Base-by-base conservation (phyloP, 2,329 filamentous ascomycete species). In the Cladosporium sp. region DNA sequence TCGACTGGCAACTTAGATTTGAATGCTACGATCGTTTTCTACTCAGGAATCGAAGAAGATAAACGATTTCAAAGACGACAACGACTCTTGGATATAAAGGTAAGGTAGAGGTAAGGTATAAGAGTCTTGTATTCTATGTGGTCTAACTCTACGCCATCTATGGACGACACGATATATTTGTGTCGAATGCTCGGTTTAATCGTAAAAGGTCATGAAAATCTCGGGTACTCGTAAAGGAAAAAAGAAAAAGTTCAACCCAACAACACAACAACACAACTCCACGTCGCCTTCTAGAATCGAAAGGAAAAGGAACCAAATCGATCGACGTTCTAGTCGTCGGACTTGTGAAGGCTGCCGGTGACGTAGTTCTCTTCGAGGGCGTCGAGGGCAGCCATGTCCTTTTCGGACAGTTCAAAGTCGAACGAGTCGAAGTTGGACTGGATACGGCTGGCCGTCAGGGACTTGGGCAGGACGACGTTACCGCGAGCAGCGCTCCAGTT, bases 391-490 rank as follows among this genome's bases (percentile, higher is more conserved):
- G 45, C 45, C 45, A 48, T 48, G 12, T 48, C 45, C 27, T 41
- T 17, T 18, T 34, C 37, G 17, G 37, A 48, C 22, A 48, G 37
- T 12, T 84, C 80, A 39, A 87, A 77, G 61, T 83, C 77, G 61
- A 87, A 76, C 49, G 88, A 74, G 56, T 84, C 78, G 66, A 79
- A 73, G 70, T 90, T 90, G 61, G 83, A 77, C 64, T 84, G 80
- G 68, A 89, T 89, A 58, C 85, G 79, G 40, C 77, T 75, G 11
- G 79, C 78, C 6, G 79, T 87, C 36, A 87, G 67, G 44, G 70
- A 75, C 64, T 79, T 80, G 2, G 77, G 77, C 34, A 80, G 78
- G 2, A 79, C 73, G 36, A 68, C 64, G 1, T 72, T 75, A 6
- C 72, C 74, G 15, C 76, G 63, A 52, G 70, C 66, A 3, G 76